Evolutionary conservation across 2,329 filamentous ascomycete species (phyloP), one percentile per base, ranked within the genome.

Genomic region (Zasmidium cellare): DNA sequence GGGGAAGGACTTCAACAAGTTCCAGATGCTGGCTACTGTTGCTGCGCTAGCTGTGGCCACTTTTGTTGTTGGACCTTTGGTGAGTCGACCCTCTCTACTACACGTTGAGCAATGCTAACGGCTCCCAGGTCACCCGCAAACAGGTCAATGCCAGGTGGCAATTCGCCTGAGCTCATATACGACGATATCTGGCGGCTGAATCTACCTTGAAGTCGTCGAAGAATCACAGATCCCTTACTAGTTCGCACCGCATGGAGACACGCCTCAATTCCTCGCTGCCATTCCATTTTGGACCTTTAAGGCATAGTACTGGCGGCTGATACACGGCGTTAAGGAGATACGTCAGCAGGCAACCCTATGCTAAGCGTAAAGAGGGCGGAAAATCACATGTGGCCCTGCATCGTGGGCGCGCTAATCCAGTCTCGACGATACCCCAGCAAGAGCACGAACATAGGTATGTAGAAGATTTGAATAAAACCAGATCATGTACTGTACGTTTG

Each of bases 1-100:
- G 16, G 94, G 92, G 61, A 94, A 92, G 76, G 90, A 91, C 2
- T 99, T 99, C 75, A 94, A 93, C 72, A 97, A 96, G 80, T 72
- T 92, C 56, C 89, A 92, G 66, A 84, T 99, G 70, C 74, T 97
- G 38, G 81, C 84, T 16, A 99, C 94, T 0, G 92, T 99, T 38
- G 80, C 89, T 44, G 93, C 91, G 18, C 80, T 97, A 65, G 84
- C 84, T 47, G 81, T 84, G 41, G 92, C 91, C 47, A 93, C 96
- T 16, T 74, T 87, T 63, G 84, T 90, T 56, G 79, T 97, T 69
- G 87, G 87, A 53, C 94, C 94, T 24, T 86, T 97, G 84, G 94
- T 96, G 81, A 80, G 89, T 81, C 3, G 25, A 24, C 31, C n/a
- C 58, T 49, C 14, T n/a, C 12, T 41, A 25, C 6, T n/a, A 14